A percentile compares a stretch with the other conserved stretches of the same genome.
Conservation (phyloP, 2,329 filamentous ascomycete genomes). For the Monosporascus cannonballus region DNA sequence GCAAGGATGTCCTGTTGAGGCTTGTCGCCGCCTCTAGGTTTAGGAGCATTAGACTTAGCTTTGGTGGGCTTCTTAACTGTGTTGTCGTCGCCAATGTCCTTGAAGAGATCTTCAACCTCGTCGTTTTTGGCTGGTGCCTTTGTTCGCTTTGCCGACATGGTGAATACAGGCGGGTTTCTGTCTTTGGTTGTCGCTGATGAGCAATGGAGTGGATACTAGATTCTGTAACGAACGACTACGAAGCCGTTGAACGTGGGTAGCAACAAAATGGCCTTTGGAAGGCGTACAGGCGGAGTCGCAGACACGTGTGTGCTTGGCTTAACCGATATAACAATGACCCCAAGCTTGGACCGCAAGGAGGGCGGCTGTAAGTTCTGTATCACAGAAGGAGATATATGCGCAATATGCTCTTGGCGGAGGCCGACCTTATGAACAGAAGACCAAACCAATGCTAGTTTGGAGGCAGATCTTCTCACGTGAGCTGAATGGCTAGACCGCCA, state of each 20-base stretch:
- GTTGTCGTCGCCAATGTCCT: constrained; percentile 51
- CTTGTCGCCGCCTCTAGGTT: constrained; percentile 30
- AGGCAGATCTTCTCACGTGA: no score
- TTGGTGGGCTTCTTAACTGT: constrained; percentile 45
- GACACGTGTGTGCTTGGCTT: no score
- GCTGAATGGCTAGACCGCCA: no score
- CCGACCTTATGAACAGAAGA: no score
- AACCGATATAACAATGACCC: no score
- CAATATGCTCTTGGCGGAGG: no score
- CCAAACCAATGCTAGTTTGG: no score
- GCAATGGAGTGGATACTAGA: neutral
- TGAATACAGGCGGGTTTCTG: constrained; percentile 11
- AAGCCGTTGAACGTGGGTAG: neutral
- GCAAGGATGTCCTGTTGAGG: constrained; percentile 72
- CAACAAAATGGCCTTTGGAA: neutral
- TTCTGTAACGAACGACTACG: neutral
- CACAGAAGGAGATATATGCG: no score
- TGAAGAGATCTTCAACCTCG: constrained; percentile 61
- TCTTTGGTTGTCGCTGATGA: neutral
- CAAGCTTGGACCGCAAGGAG: no score
- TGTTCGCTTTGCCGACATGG: constrained; percentile 56
- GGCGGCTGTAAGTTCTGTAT: no score
- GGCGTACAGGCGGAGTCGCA: no score
- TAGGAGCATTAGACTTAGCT: constrained; percentile 43
- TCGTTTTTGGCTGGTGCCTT: constrained; percentile 57